Evolutionary conservation across 2,329 filamentous ascomycete genomes (phyloP).

Genomic region (Venturia carpophila): DNA sequence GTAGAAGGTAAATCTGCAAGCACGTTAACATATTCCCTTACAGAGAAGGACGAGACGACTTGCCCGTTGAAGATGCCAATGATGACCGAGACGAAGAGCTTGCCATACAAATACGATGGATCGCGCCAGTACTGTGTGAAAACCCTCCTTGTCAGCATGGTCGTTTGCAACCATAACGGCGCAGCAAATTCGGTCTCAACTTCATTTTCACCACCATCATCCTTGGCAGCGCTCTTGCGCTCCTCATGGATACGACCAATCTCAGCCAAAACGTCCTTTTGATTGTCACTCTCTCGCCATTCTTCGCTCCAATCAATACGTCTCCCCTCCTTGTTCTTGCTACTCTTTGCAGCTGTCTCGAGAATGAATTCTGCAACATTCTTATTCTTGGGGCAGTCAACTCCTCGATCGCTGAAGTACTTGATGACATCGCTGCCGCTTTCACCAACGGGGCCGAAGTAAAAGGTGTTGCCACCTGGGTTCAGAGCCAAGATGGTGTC

Average conservation of each 20-base stretch:
- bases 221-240: constrained; percentile 53
- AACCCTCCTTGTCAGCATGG: constrained; percentile 33
- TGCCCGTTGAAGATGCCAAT: constrained; percentile 68
- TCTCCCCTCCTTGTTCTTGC: constrained; percentile 31
- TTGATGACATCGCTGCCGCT: constrained; percentile 35
- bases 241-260: constrained; percentile 54
- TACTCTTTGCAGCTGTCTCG: constrained; percentile 30
- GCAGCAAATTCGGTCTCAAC: constrained; percentile 38
- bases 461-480: constrained; percentile 39
- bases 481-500: constrained; percentile 38
- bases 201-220: constrained; percentile 28
- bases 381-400: constrained; percentile 51
- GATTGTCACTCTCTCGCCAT: constrained; percentile 60
- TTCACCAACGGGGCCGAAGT: constrained; percentile 41
- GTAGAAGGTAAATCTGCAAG: constrained; percentile 38
- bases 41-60: constrained; percentile 18
- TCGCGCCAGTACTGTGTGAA: constrained; percentile 42
- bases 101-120: constrained; percentile 36
- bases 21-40: constrained; percentile 20
- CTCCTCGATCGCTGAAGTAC: constrained; percentile 58
- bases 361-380: constrained; percentile 76
- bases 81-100: constrained; percentile 61
- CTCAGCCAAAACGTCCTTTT: constrained; percentile 51
- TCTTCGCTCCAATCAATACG: constrained; percentile 67
- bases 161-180: constrained; percentile 30